A percentile compares a stretch with the other conserved stretches of the same genome.
phyloP scores from a whole-genome alignment of 768 basidiomycete genomes.

The Tulasnella sp. region DNA sequence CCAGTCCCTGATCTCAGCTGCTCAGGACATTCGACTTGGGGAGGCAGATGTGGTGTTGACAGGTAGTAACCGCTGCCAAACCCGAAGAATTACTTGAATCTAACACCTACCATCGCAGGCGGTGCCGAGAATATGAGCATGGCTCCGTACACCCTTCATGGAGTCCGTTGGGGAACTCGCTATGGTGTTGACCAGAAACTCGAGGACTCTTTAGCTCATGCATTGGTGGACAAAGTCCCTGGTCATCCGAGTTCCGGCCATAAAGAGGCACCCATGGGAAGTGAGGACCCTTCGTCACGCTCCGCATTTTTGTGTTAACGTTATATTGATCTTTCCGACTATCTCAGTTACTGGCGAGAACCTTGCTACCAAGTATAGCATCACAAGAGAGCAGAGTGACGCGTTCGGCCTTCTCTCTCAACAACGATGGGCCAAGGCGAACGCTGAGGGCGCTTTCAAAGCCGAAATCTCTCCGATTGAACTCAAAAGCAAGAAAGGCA shows the following conservation, averaged over 20 bases:
- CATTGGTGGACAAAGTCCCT: constrained; percentile 31
- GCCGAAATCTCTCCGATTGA: constrained; percentile 19
- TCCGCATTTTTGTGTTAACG: neutral
- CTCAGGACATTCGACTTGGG: constrained; percentile 30
- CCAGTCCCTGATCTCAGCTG: constrained; percentile 31
- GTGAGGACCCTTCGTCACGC: constrained; percentile 18
- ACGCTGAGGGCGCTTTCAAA: constrained; percentile 15
- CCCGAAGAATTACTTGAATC: neutral
- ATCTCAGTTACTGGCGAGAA: constrained; percentile 31
- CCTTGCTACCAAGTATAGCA: constrained; percentile 32
- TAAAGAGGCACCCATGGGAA: constrained; percentile 25
- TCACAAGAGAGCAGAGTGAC: constrained; percentile 31
- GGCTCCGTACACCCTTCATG: constrained; percentile 28
- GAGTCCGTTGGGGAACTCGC: constrained; percentile 28
- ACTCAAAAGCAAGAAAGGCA: constrained; percentile 13
- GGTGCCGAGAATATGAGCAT: constrained; percentile 21
- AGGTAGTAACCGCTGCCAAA: constrained; percentile 21
- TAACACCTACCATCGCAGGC: neutral
- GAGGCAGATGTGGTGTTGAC: constrained; percentile 31
- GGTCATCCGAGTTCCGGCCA: constrained; percentile 21
- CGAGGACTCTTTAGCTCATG: constrained; percentile 31
- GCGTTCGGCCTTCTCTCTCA: constrained; percentile 30
- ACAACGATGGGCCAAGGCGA: constrained; percentile 25
- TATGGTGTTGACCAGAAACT: constrained; percentile 32
- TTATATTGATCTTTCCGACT: neutral